These are phyloP conservation scores for Hirsutella thompsonii DNA, from an alignment of 2,329 filamentous ascomycete species.

Conservation along the genomic window DNA sequence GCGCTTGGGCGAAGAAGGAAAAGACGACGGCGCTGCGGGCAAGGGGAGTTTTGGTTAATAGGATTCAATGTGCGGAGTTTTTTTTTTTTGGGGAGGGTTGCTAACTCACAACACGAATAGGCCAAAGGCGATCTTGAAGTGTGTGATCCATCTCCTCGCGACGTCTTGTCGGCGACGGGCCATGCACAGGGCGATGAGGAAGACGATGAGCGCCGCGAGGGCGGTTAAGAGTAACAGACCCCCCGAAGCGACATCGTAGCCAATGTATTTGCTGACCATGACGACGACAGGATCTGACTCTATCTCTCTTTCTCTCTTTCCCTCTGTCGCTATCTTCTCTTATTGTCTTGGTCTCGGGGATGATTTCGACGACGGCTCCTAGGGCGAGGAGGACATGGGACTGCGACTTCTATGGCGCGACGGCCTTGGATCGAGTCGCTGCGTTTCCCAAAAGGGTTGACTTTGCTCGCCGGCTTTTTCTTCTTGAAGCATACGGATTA, in stretches of 20 bases:
- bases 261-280: background rate
- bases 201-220: constrained; percentile 9
- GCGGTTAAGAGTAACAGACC: constrained; percentile 5
- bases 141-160: constrained; percentile 11
- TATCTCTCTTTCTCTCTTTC: no score
- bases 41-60: background rate
- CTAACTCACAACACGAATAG: constrained; percentile 14
- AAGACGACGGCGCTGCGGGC: background rate
- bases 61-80: no score
- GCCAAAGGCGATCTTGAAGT: constrained; percentile 12
- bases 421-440: no score
- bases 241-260: background rate
- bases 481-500: no score
- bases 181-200: constrained; percentile 10
- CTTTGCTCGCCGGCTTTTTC: no score
- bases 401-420: no score
- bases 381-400: no score
- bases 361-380: no score
- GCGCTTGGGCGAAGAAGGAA: constrained; percentile 1
- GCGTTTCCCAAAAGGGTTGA: no score
- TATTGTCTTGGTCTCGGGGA: no score
- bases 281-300: background rate
- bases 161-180: constrained; percentile 10
- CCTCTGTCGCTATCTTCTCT: no score
- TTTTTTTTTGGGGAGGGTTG: no score